Evolutionary conservation across 768 basidiomycete species (phyloP).

Genomic region (Lactarius deliciosus): DNA sequence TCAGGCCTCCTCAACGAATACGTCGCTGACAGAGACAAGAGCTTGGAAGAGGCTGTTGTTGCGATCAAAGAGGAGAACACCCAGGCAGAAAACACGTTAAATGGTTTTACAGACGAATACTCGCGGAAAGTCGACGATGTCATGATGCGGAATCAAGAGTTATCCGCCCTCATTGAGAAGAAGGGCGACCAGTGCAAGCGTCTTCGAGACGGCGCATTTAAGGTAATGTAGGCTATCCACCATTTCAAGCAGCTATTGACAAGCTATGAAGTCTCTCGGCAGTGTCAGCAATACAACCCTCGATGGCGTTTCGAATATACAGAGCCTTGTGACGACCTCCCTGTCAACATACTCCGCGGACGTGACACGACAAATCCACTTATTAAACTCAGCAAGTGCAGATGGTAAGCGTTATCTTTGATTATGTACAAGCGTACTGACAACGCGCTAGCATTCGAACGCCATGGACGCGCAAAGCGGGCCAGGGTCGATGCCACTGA

Average conservation of each 20-base stretch:
- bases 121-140: constrained; percentile 45
- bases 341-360: constrained; percentile 51
- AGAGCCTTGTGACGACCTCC: constrained; percentile 46
- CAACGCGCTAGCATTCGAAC: constrained; percentile 52
- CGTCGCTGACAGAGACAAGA: constrained; percentile 63
- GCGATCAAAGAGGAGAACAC: constrained; percentile 55
- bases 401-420: constrained; percentile 40
- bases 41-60: constrained; percentile 57
- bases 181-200: constrained; percentile 52
- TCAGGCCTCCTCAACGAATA: constrained; percentile 72
- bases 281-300: constrained; percentile 43
- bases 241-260: constrained; percentile 15
- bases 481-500: constrained; percentile 62
- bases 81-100: constrained; percentile 52
- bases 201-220: constrained; percentile 55
- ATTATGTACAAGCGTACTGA: background rate
- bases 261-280: constrained; percentile 41
- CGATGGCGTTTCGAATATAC: constrained; percentile 46
- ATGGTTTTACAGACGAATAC: constrained; percentile 50
- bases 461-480: constrained; percentile 61
- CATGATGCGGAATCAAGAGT: constrained; percentile 43
- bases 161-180: constrained; percentile 44
- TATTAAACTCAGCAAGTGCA: constrained; percentile 44
- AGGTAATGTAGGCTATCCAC: constrained; percentile 43
- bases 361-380: constrained; percentile 49